Conservation (phyloP, 306 rosid genomes). For the Bauhinia variegata region DNA sequence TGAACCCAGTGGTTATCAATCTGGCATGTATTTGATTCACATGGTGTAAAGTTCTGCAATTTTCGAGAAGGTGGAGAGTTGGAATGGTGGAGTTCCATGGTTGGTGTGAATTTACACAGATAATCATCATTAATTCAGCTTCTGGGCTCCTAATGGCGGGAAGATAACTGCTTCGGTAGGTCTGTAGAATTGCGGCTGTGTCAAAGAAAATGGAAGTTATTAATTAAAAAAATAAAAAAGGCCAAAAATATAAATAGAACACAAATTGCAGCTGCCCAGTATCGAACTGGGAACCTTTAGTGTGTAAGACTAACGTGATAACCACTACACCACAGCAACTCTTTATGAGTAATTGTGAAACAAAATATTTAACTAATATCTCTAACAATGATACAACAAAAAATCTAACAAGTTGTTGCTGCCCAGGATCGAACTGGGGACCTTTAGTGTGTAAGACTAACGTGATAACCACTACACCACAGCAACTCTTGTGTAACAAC, state of each 20-base stretch:
- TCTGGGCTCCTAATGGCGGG: conserved; percentile 1
- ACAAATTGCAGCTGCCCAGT: conserved; percentile 55
- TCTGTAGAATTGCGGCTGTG: not conserved
- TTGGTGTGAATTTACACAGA: conserved; percentile 54
- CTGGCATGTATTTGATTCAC: conserved; percentile 67
- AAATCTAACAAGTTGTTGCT: no score
- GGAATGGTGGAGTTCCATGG: conserved; percentile 61
- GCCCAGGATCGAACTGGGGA: conserved; percentile 90
- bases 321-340: conserved; percentile 60
- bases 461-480: conserved; percentile 59
- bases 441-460: conserved; percentile 84
- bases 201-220: no score
- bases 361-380: no score
- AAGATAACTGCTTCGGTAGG: not conserved
- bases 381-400: no score
- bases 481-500: no score
- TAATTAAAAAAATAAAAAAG: no score
- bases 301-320: conserved; percentile 59
- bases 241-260: no score
- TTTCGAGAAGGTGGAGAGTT: conserved; percentile 48
- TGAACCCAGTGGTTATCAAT: conserved; percentile 58
- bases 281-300: conserved; percentile 63
- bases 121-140: conserved; percentile 47
- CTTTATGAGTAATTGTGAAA: no score
- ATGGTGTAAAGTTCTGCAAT: conserved; percentile 58